These are phyloP conservation scores for Physcia stellaris DNA, from an alignment of 495 filamentous ascomycete genomes.

Conservation along the genomic window DNA sequence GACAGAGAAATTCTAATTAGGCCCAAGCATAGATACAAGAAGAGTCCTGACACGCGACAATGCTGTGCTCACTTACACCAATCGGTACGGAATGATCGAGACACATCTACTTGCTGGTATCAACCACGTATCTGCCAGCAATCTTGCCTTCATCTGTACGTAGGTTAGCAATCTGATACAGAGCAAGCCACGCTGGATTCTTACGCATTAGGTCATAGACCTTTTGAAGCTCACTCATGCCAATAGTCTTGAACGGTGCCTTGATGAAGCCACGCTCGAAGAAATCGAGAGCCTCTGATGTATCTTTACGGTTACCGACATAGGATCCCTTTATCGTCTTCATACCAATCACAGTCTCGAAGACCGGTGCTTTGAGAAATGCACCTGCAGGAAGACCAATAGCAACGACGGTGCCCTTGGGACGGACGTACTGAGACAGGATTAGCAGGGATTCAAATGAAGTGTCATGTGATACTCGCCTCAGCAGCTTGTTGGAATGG, in stretches of 20 bases:
- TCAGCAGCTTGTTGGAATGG: constrained; percentile 88
- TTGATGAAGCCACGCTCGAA: constrained; percentile 71
- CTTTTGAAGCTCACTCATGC: constrained; percentile 60
- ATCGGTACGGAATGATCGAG: too few species aligned
- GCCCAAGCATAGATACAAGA: too few species aligned
- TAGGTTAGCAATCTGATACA: constrained; percentile 2
- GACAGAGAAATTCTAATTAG: too few species aligned
- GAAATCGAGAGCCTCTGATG: constrained; percentile 77
- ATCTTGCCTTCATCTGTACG: constrained; percentile 53
- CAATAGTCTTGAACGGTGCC: constrained; percentile 70
- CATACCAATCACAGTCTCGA: constrained; percentile 76
- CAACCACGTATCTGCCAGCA: constrained; percentile 77
- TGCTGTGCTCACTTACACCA: too few species aligned
- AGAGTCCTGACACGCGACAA: too few species aligned
- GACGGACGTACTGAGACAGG: constrained; percentile 51
- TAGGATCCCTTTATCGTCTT: constrained; percentile 87
- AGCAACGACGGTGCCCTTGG: constrained; percentile 64
- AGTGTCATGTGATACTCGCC: constrained; percentile 6
- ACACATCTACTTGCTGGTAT: constrained; percentile 27
- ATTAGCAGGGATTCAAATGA: not conserved
- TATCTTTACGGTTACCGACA: constrained; percentile 81
- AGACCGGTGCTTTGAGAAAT: constrained; percentile 68
- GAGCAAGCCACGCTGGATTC: constrained; percentile 5
- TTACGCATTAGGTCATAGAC: constrained; percentile 60
- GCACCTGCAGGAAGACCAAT: constrained; percentile 76